Percentiles rank a stretch among this genome's conserved stretches.
Conservation (phyloP, 768 basidiomycete species). For the Collybia mongolica region DNA sequence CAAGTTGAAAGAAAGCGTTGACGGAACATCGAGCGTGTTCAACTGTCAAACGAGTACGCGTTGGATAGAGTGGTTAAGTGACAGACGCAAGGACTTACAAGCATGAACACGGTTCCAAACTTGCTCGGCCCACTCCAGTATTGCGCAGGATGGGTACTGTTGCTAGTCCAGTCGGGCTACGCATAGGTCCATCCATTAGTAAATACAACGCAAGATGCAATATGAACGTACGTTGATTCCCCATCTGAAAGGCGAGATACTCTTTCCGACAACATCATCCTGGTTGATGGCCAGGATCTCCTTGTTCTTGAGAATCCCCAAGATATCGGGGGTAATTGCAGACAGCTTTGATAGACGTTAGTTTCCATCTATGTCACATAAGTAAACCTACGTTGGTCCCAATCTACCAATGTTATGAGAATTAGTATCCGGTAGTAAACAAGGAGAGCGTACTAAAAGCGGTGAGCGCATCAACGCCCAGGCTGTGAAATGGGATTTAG, state of each 20-base stretch:
- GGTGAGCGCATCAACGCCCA: slow-evolving; percentile 72
- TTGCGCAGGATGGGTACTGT: slow-evolving; percentile 53
- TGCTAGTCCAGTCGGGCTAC: slow-evolving; percentile 36
- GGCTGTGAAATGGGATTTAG: slow-evolving; percentile 69
- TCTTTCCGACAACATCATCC: slow-evolving; percentile 60
- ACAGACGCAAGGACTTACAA: slow-evolving; percentile 33
- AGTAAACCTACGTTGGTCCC: slow-evolving; percentile 4
- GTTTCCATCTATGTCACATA: neutral
- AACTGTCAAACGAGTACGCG: slow-evolving; percentile 30
- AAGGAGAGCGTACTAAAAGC: slow-evolving; percentile 33
- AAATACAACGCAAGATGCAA: neutral
- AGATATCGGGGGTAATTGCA: slow-evolving; percentile 42
- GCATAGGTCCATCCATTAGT: neutral
- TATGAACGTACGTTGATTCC: slow-evolving; percentile 51
- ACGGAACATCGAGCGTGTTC: slow-evolving; percentile 51
- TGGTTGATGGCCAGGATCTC: slow-evolving; percentile 72
- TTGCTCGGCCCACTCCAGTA: slow-evolving; percentile 64
- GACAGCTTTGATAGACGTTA: slow-evolving; percentile 39
- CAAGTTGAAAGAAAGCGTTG: slow-evolving; percentile 54
- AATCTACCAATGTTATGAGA: no score
- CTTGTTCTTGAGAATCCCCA: slow-evolving; percentile 48
- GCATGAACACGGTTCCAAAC: slow-evolving; percentile 63
- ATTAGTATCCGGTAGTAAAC: neutral
- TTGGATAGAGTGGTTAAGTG: neutral
- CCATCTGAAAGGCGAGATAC: slow-evolving; percentile 69